phyloP scores from a whole-genome alignment of 2,329 filamentous ascomycete species.

The Tolypocladium guangdongense region DNA sequence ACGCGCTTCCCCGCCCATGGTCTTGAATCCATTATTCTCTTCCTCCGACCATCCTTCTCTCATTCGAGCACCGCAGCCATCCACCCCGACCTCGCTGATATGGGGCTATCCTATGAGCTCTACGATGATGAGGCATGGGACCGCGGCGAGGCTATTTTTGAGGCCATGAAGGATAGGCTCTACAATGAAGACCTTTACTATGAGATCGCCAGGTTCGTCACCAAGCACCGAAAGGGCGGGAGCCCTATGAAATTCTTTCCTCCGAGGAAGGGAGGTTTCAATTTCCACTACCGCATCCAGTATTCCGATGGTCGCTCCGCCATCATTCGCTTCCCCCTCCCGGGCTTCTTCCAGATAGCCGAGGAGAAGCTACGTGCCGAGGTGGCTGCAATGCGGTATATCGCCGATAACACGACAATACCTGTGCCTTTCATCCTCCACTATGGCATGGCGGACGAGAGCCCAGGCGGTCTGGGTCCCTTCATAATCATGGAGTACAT shows the following conservation, averaged over 20 bases:
- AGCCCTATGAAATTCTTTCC: background rate
- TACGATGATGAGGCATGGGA: constrained; percentile 2
- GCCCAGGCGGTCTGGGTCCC: constrained; percentile 4
- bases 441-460: constrained; percentile 6
- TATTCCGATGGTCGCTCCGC: constrained; percentile 2
- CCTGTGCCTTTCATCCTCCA: constrained; percentile 6
- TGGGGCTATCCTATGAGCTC: background rate
- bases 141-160: background rate
- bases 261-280: background rate
- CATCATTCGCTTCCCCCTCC: constrained; percentile 4
- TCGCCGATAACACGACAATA: constrained; percentile 5
- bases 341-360: constrained; percentile 5
- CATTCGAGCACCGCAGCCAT: background rate
- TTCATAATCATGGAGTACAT: constrained; percentile 8
- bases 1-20: too few relatives aligned
- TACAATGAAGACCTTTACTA: constrained; percentile 1
- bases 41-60: background rate
- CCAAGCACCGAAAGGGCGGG: background rate
- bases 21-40: too few relatives aligned
- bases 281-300: constrained; percentile 4
- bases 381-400: constrained; percentile 5
- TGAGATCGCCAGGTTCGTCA: constrained; percentile 1
- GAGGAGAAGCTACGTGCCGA: constrained; percentile 7
- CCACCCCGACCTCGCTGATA: background rate
- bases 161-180: background rate